Conservation (phyloP, 805 yeast genomes). For the Phaffomyces opuntiae region DNA sequence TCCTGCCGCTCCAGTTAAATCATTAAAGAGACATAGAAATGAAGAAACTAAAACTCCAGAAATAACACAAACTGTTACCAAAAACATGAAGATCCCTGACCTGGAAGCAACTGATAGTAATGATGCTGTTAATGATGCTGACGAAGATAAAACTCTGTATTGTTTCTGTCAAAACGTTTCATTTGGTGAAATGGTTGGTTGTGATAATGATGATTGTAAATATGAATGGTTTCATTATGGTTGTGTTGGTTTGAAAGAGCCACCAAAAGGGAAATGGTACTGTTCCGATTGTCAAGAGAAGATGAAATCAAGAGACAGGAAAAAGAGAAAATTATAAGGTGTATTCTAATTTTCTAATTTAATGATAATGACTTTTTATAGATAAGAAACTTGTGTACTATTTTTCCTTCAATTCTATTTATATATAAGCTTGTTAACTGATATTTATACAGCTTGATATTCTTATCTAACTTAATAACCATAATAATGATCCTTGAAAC, state of each 20-base stretch:
- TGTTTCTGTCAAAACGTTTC: conserved; percentile 94
- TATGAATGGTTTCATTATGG: conserved; percentile 95
- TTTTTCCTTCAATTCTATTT: too few relatives aligned
- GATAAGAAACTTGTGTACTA: too few relatives aligned
- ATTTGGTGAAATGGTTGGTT: conserved; percentile 94
- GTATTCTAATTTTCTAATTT: background rate
- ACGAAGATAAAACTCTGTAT: conserved; percentile 64
- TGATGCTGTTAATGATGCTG: conserved; percentile 27
- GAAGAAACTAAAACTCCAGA: conserved; percentile 18
- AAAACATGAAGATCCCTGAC: conserved; percentile 5
- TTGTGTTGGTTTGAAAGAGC: conserved; percentile 84
- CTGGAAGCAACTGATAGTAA: conserved; percentile 2
- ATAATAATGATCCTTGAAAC: conserved; percentile 68
- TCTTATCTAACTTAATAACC: conserved; percentile 43
- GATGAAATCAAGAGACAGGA: conserved; percentile 22
- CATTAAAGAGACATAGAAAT: conserved; percentile 17
- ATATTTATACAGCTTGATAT: background rate
- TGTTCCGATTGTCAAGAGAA: conserved; percentile 71
- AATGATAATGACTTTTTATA: conserved; percentile 2
- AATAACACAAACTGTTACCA: background rate
- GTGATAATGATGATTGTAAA: conserved; percentile 85
- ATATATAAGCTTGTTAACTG: background rate
- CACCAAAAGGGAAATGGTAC: conserved; percentile 92
- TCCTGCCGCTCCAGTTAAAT: conserved; percentile 9
- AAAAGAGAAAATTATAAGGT: conserved; percentile 16